A percentile compares a stretch with the other conserved stretches of the same genome.
Evolutionary conservation across 208 protist genomes (phyloP).

Genomic region (Crithidia acanthocephali): DNA sequence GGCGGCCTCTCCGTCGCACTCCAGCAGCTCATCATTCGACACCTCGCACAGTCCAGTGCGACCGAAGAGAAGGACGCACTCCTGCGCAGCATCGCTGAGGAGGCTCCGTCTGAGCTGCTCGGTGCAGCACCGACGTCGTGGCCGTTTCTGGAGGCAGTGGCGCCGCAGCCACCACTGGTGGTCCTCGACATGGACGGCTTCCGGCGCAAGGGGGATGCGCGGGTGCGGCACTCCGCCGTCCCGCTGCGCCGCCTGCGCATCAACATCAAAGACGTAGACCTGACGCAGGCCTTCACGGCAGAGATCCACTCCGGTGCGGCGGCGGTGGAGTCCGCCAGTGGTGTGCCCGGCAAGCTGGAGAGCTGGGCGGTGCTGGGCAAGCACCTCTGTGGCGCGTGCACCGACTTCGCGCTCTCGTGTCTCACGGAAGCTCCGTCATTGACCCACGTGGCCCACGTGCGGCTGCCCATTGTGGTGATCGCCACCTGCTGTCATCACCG

Average conservation of each 20-base stretch:
- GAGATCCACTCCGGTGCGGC: neutral
- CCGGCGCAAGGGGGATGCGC: conserved; percentile 72
- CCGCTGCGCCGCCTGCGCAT: conserved; percentile 68
- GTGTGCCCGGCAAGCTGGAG: neutral
- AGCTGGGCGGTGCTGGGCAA: conserved; percentile 70
- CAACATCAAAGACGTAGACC: conserved; percentile 78
- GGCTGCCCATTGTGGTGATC: conserved; percentile 51
- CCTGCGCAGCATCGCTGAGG: too few species aligned
- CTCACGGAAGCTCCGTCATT: conserved; percentile 34
- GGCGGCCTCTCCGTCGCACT: conserved; percentile 71
- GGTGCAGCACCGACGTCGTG: conserved; percentile 1
- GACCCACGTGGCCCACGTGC: conserved; percentile 16
- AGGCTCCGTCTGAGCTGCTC: neutral
- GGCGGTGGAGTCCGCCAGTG: neutral
- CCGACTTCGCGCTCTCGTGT: conserved; percentile 80
- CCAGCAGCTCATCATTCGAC: conserved; percentile 45
- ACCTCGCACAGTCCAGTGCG: neutral
- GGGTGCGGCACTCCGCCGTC: conserved; percentile 50
- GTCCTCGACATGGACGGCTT: conserved; percentile 77
- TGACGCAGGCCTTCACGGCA: conserved; percentile 45
- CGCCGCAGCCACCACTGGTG: conserved; percentile 34
- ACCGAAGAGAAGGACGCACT: neutral
- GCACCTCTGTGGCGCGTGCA: conserved; percentile 81
- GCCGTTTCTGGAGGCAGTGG: conserved; percentile 25
- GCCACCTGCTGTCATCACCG: conserved; percentile 86